Conservation (phyloP, 305 asterid species). For the Euphrasia arctica region DNA sequence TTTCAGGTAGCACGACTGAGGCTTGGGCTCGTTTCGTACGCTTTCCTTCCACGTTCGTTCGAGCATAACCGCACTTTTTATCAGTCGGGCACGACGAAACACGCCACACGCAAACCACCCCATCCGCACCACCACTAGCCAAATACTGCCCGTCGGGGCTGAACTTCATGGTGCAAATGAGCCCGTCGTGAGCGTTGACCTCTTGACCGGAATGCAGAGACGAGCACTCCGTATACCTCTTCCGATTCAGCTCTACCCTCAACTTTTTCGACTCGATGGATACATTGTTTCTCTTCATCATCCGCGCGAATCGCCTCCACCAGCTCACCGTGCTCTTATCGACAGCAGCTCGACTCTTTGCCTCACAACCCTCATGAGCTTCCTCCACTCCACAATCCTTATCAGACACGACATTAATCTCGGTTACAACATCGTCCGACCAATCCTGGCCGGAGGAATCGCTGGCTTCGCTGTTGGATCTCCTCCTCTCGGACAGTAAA, state of each 20-base stretch:
- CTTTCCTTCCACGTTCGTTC: slow-evolving; percentile 21
- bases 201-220: slow-evolving; percentile 57
- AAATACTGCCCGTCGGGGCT: slow-evolving; percentile 75
- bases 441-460: slow-evolving; percentile 42
- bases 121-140: slow-evolving; percentile 89
- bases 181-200: slow-evolving; percentile 58
- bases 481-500: slow-evolving; percentile 33
- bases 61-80: slow-evolving; percentile 23
- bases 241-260: slow-evolving; percentile 38
- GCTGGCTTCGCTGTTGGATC: slow-evolving; percentile 48
- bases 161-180: slow-evolving; percentile 71
- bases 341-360: not conserved
- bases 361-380: slow-evolving; percentile 7
- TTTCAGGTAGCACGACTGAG: slow-evolving; percentile 49
- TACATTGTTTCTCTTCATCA: slow-evolving; percentile 32
- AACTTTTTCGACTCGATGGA: slow-evolving; percentile 21
- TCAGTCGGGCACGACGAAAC: slow-evolving; percentile 28
- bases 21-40: slow-evolving; percentile 29
- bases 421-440: slow-evolving; percentile 29
- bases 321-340: slow-evolving; percentile 35
- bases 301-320: slow-evolving; percentile 42
- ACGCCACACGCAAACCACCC: slow-evolving; percentile 66
- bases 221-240: slow-evolving; percentile 51
- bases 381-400: slow-evolving; percentile 13
- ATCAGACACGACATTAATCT: slow-evolving; percentile 8